phyloP scores from a whole-genome alignment of 1,284 basidiomycete species.

The Pholiota adiposa region DNA sequence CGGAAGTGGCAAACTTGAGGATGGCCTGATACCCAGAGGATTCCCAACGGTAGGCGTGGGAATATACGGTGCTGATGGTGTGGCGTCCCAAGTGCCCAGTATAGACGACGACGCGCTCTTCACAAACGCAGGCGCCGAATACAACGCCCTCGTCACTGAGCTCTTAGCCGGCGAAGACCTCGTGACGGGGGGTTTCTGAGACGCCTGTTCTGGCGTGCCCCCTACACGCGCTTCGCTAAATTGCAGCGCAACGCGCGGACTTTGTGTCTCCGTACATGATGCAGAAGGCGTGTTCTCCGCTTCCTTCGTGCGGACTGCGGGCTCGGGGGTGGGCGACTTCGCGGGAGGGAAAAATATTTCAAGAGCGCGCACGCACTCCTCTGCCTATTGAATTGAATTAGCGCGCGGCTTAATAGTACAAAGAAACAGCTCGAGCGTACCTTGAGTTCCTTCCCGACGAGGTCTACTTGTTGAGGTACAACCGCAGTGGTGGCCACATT shows the following conservation, averaged over 20 bases:
- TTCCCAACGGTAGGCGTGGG: conserved; percentile 47
- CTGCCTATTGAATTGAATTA: background rate
- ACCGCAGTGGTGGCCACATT: no score
- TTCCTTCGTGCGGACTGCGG: background rate
- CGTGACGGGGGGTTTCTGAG: background rate
- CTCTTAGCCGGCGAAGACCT: background rate
- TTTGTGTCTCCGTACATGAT: background rate
- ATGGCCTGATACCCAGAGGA: conserved; percentile 55
- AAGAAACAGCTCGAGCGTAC: background rate
- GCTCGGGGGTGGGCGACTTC: no score
- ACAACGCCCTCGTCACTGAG: background rate
- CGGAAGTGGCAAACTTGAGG: conserved; percentile 20
- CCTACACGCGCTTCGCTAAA: background rate
- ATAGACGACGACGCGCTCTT: conserved; percentile 3
- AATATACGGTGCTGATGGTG: conserved; percentile 30
- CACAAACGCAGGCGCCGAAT: conserved; percentile 7
- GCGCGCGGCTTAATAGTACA: no score
- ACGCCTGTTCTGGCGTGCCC: background rate
- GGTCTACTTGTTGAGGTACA: background rate
- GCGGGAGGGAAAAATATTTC: background rate
- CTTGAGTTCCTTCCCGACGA: background rate
- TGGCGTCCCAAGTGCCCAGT: conserved; percentile 18
- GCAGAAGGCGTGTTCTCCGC: conserved; percentile 1
- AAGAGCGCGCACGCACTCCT: background rate
- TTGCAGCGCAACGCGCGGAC: background rate